Evolutionary conservation across 2,329 filamentous ascomycete genomes (phyloP).

Genomic region (Trichoderma brevicompactum): DNA sequence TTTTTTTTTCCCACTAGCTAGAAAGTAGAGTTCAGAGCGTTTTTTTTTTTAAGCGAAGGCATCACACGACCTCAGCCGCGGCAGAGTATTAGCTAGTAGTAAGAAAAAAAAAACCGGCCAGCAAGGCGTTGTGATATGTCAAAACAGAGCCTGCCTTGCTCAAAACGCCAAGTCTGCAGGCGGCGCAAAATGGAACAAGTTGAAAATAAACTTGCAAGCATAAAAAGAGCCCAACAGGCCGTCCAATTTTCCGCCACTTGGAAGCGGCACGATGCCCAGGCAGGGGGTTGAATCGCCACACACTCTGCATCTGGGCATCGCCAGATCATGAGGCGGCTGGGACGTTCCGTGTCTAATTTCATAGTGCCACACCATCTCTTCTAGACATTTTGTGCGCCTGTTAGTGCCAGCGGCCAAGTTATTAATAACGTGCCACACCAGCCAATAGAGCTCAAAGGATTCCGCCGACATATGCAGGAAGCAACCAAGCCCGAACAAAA

Average conservation of each 20-base stretch:
- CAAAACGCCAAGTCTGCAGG: neutral
- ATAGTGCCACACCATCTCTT: slow-evolving; percentile 2
- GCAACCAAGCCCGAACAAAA: slow-evolving; percentile 22
- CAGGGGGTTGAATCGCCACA: slow-evolving; percentile 7
- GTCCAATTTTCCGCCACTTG: slow-evolving; percentile 7
- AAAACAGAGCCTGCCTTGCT: neutral
- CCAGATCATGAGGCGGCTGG: slow-evolving; percentile 25
- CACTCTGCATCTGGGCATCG: slow-evolving; percentile 4
- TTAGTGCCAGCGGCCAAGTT: neutral
- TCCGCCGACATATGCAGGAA: slow-evolving; percentile 22
- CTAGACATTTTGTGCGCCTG: neutral
- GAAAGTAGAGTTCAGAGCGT: neutral
- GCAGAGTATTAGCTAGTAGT: neutral
- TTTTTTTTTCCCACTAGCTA: neutral
- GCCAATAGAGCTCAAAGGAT: slow-evolving; percentile 25
- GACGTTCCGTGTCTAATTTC: slow-evolving; percentile 7
- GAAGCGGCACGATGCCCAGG: neutral
- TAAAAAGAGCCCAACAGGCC: too few relatives aligned
- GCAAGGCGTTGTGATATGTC: neutral
- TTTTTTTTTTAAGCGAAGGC: slow-evolving; percentile 1
- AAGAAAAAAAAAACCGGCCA: too few relatives aligned
- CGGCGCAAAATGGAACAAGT: neutral
- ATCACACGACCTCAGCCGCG: neutral
- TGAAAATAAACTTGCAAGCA: neutral
- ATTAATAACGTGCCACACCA: slow-evolving; percentile 20